Evolutionary conservation across 2,329 filamentous ascomycete genomes (phyloP).

Genomic region (Trichophyton simii): DNA sequence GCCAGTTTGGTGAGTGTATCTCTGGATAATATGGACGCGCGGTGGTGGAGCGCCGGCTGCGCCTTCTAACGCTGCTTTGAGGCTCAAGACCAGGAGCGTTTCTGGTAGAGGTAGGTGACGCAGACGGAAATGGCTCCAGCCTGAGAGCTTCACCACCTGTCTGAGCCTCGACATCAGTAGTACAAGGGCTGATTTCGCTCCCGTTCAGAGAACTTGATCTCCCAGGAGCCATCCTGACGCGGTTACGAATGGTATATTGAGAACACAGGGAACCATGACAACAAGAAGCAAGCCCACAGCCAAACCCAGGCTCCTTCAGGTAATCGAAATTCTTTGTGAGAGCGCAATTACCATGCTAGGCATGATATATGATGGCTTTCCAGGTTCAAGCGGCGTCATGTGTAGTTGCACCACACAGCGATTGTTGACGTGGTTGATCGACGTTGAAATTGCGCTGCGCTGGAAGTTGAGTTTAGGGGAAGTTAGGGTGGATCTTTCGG

Average conservation of each 20-base stretch:
- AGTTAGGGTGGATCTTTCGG: background rate
- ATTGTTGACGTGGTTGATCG: background rate
- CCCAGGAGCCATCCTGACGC: background rate
- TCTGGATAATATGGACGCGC: conserved; percentile 31
- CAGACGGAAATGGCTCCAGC: conserved; percentile 3
- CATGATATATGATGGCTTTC: background rate
- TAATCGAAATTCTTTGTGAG: background rate
- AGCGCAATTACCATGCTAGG: background rate
- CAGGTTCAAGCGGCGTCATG: background rate
- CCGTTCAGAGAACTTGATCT: background rate
- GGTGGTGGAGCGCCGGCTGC: conserved; percentile 28
- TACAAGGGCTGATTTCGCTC: conserved; percentile 15
- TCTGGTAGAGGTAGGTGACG: conserved; percentile 15
- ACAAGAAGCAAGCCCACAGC: background rate
- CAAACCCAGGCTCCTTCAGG: background rate
- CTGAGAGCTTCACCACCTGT: conserved; percentile 5
- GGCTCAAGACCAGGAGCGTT: background rate
- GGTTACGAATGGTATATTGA: background rate
- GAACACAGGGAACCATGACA: background rate
- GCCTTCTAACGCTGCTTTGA: conserved; percentile 24
- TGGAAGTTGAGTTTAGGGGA: background rate
- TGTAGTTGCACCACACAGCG: background rate
- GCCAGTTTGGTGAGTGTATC: conserved; percentile 28
- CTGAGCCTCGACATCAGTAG: conserved; percentile 28
- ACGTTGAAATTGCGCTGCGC: background rate